phyloP scores from a whole-genome alignment of 2,329 filamentous ascomycete genomes.

The Dactylellina leptospora region DNA sequence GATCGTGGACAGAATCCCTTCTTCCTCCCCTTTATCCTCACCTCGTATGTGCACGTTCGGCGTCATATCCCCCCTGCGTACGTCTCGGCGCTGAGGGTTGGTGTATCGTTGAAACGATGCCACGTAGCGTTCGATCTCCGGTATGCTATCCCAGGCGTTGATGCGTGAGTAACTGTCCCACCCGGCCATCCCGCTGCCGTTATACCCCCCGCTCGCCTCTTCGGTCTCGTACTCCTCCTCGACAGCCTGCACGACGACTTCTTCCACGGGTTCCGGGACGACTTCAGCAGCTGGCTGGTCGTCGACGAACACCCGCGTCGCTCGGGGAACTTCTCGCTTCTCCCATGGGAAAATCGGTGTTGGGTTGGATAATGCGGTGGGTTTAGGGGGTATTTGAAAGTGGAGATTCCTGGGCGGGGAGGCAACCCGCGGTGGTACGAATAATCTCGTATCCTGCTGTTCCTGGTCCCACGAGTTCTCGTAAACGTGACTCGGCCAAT shows the following conservation, averaged over 20 bases:
- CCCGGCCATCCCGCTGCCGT: conserved; percentile 62
- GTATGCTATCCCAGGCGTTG: conserved; percentile 94
- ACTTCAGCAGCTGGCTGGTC: conserved; percentile 61
- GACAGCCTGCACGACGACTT: conserved; percentile 57
- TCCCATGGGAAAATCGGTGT: conserved; percentile 91
- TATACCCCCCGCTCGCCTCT: conserved; percentile 28
- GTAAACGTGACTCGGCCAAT: conserved; percentile 82
- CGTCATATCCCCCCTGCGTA: conserved; percentile 39
- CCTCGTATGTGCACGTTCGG: conserved; percentile 22
- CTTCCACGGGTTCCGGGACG: conserved; percentile 25
- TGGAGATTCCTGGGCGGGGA: conserved; percentile 88
- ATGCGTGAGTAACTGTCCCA: conserved; percentile 78
- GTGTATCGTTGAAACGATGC: conserved; percentile 64
- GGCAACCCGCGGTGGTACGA: conserved; percentile 80
- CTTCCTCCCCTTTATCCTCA: not conserved
- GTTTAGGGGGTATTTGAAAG: conserved; percentile 74
- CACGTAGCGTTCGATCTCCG: conserved; percentile 87
- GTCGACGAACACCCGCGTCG: conserved; percentile 73
- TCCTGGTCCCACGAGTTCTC: conserved; percentile 66
- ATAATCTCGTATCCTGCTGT: conserved; percentile 77
- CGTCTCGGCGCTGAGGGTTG: not conserved
- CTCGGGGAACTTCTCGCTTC: conserved; percentile 55
- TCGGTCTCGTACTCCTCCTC: conserved; percentile 56
- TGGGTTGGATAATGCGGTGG: conserved; percentile 58
- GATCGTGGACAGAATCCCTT: not conserved